Base-by-base conservation (phyloP, 176 grass and related monocot genomes). In the Elymus sibiricus region DNA sequence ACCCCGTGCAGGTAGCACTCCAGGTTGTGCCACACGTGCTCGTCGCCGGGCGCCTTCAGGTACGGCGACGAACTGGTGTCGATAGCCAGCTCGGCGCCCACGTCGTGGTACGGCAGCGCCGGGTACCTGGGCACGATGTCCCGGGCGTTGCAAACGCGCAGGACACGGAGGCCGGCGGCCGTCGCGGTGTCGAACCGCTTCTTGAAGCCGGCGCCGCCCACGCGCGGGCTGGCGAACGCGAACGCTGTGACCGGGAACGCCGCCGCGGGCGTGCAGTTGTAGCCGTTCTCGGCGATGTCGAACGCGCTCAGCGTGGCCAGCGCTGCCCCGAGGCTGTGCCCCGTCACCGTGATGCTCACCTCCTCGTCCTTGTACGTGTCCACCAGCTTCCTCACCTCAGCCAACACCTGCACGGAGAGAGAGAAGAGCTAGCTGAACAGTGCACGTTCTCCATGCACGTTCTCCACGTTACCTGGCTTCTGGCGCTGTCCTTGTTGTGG, bases 241-340 rank as follows among this genome's bases (percentile, higher is more conserved):
- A 95, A 69, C 29, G 77, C 90, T 14, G 90, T 87, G 49, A 95
- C 80, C 17, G 76, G 82, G 74, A 21, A 85, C n/a, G 3, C 5
- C 2, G 10, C 19, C 6, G 6, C 10, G 9, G 71, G 11, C 59
- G 1, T 1, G 6, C 8, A 53, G 60, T 89, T 90, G 77, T 87
- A 53, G 59, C 83, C 70, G 71, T 98, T 92, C 71, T 79, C 66
- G 31, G 80, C 88, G 46, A 98, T 92, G 88, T 98, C 96, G 35
- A 92, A 84, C 19, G 89, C 91, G 86, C 49, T 98, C 42, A 95
- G 88, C 9, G 96, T 94, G 65, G 90, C 78, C 10, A 98, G 84
- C 22, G 92, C 84, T 1, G 84, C 90, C 34, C 94, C 94, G 29
- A 98, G 97, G 84, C 97, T 98, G 79, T 98, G 97, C 0, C 92